phyloP scores from a whole-genome alignment of 768 basidiomycete genomes.

The Amanita rimosa region DNA sequence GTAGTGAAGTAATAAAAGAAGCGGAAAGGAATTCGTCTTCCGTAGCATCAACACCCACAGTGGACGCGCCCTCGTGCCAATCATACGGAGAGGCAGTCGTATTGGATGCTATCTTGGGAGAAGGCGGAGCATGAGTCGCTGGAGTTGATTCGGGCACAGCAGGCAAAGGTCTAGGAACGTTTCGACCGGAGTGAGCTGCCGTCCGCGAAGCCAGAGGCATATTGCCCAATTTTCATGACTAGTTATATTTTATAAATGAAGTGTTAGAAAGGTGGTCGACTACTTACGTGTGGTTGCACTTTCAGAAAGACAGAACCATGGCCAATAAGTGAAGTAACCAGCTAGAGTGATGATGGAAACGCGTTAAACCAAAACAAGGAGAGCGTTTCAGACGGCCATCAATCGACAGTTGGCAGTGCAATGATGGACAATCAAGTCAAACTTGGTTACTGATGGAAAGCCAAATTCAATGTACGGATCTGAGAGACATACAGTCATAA shows the following conservation, averaged over 20 bases:
- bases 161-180: slow-evolving; percentile 9
- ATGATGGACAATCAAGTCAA: neutral
- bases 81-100: slow-evolving; percentile 30
- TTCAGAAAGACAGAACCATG: neutral
- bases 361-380: neutral
- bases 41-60: slow-evolving; percentile 41
- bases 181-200: slow-evolving; percentile 16
- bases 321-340: too few relatives aligned
- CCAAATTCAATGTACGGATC: neutral
- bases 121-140: neutral
- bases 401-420: neutral
- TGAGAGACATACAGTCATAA: slow-evolving; percentile 47
- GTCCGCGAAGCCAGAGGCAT: too few relatives aligned
- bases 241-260: neutral
- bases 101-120: neutral
- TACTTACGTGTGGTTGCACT: neutral
- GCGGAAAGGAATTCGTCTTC: slow-evolving; percentile 51
- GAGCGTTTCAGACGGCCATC: neutral
- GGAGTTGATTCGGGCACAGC: neutral
- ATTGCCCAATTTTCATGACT: slow-evolving; percentile 4
- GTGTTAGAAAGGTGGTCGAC: too few relatives aligned
- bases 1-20: slow-evolving; percentile 47
- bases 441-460: neutral
- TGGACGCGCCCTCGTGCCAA: slow-evolving; percentile 54
- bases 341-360: too few relatives aligned